Base-by-base conservation (phyloP, 2,329 filamentous ascomycete genomes). In the Aquanectria penicillioides region DNA sequence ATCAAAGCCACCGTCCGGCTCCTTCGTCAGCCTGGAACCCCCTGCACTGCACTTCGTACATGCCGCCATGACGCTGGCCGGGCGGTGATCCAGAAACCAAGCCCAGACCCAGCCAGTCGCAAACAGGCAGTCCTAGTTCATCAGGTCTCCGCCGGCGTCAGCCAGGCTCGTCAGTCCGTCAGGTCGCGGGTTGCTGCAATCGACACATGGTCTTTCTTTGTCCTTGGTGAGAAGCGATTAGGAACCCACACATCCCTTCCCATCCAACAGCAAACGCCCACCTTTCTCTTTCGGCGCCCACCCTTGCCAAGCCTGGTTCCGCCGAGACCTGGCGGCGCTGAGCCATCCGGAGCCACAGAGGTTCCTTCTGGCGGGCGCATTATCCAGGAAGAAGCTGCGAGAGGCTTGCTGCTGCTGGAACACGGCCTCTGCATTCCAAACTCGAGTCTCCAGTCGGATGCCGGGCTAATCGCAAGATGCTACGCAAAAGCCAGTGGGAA, bases 1-100 rank as follows among this genome's bases (percentile, higher is more conserved):
- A 67, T 64, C 65, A 63, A 69, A 69, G 67, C 67, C 67, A 69
- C 67, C 65, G 61, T 63, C 63, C 61, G 57, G 60, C 63, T 62
- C 64, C 65, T 69, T 62, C 64, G 61, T 66, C 64, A 67, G 67
- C 65, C 66, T 67, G 66, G 64, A 56, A 64, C 49, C 53, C 46
- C 59, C 58, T 69, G 64, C 44, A 41, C 51, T 36, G 46, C 37
- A 46, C 57, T 61, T 59, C 60, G 64, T 57, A 57, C 58, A 64
- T 65, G 52, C 66, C 54, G 57, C 67, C 66, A 68, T 68, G 64
- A 63, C 61, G 59, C 52, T 65, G 46, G 57, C 63, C 55, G 52
- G 53, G 62, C 40, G 65, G 60, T 68, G 61, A 65, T 69, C 65
- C 65, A 69, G 57, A 66, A 66, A 55, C 57, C 54, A 64, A 64